Percentiles rank a stretch among this genome's conserved stretches.
Evolutionary conservation across 768 basidiomycete genomes (phyloP).

Genomic region (Tremella yokohamensis): DNA sequence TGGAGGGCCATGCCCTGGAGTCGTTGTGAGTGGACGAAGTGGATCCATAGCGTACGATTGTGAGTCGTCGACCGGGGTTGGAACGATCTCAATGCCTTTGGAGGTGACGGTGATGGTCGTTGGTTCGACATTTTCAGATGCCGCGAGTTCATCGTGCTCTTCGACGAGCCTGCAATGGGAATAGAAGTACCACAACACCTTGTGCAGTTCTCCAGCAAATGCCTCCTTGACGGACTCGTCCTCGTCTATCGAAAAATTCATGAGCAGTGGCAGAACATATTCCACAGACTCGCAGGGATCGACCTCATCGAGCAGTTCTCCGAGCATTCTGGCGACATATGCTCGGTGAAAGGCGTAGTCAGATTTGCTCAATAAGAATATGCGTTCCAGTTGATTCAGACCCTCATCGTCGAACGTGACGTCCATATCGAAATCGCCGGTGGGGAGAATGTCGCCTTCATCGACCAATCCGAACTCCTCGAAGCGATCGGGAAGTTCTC

Average conservation of each 20-base stretch:
- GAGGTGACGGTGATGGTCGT: constrained; percentile 31
- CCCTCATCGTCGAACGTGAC: constrained; percentile 69
- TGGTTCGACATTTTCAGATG: constrained; percentile 17
- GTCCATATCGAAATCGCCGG: constrained; percentile 43
- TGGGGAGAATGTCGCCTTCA: constrained; percentile 40
- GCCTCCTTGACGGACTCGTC: constrained; percentile 87
- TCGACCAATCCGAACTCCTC: constrained; percentile 33
- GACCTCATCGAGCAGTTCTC: constrained; percentile 69
- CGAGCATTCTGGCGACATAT: constrained; percentile 79
- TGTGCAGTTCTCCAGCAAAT: constrained; percentile 71
- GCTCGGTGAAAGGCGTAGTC: constrained; percentile 64
- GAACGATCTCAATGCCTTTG: constrained; percentile 41
- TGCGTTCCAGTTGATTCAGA: constrained; percentile 79
- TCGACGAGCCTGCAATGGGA: constrained; percentile 65
- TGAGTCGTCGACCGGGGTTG: constrained; percentile 31
- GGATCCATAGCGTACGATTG: constrained; percentile 10
- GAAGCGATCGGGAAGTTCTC: constrained; percentile 7
- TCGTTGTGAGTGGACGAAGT: not conserved
- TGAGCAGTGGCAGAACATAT: constrained; percentile 88
- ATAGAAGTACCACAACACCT: constrained; percentile 91
- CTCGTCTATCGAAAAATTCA: constrained; percentile 76
- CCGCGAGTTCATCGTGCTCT: constrained; percentile 50
- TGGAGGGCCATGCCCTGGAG: constrained; percentile 4
- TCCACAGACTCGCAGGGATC: constrained; percentile 83
- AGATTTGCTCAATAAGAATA: constrained; percentile 83